Evolutionary conservation across 78 protist genomes (phyloP).

Genomic region (Cavenderia fasciculata): DNA sequence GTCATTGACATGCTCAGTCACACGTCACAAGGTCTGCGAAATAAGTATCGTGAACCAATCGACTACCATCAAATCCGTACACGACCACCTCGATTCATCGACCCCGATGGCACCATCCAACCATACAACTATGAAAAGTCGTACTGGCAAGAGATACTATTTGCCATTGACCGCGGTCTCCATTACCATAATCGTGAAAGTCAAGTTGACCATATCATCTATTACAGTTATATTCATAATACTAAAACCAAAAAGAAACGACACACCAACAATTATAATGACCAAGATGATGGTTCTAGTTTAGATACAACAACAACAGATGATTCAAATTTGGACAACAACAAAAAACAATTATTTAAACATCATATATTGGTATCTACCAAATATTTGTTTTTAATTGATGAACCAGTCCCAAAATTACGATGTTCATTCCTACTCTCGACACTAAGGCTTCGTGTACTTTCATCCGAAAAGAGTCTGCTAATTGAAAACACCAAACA

Average conservation of each 20-base stretch:
- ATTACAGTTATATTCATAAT: too few relatives aligned
- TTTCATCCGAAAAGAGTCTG: not conserved
- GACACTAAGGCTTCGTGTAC: not conserved
- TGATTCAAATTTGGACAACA: not conserved
- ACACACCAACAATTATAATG: too few relatives aligned
- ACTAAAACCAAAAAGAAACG: too few relatives aligned
- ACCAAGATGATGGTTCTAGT: too few relatives aligned
- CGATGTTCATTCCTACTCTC: not conserved
- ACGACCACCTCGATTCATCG: slow-evolving; percentile 62
- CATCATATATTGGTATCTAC: not conserved
- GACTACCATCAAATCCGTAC: not conserved
- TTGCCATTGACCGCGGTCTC: too few relatives aligned
- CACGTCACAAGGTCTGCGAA: slow-evolving; percentile 46
- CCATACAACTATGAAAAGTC: slow-evolving; percentile 18
- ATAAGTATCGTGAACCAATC: slow-evolving; percentile 3
- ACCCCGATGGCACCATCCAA: slow-evolving; percentile 4
- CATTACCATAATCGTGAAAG: too few relatives aligned
- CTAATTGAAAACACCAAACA: not conserved
- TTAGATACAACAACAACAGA: not conserved
- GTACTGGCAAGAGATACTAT: slow-evolving; percentile 22
- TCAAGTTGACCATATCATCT: too few relatives aligned
- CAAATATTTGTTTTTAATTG: slow-evolving; percentile 1
- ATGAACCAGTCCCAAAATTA: not conserved
- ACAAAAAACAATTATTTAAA: not conserved
- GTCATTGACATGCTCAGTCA: slow-evolving; percentile 56